These are phyloP conservation scores for Ceratobasidium sp. DNA, from an alignment of 1,284 basidiomycete species.

Conservation along the genomic window DNA sequence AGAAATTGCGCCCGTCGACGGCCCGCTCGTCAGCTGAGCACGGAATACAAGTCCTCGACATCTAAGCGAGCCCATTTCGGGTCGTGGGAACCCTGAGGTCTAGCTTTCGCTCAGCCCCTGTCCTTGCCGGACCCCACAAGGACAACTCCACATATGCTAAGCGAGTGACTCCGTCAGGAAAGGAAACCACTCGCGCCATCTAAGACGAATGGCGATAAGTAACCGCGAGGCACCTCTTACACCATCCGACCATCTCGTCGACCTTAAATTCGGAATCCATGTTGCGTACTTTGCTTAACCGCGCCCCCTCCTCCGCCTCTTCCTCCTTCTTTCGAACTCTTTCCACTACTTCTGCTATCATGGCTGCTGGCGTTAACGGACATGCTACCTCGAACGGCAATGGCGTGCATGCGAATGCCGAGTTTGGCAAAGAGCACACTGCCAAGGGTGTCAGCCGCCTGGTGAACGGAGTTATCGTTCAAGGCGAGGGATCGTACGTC, in stretches of 20 bases:
- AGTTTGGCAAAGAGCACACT: slow-evolving; percentile 56
- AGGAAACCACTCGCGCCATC: slow-evolving; percentile 1
- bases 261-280: neutral
- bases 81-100: slow-evolving; percentile 1
- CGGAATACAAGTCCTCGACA: neutral
- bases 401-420: slow-evolving; percentile 11
- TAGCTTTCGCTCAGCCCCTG: neutral
- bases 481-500: slow-evolving; percentile 80
- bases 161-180: neutral
- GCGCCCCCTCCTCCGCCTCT: neutral
- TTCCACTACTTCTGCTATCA: neutral
- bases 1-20: neutral
- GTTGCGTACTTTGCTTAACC: neutral
- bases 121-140: neutral
- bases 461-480: slow-evolving; percentile 75
- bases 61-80: slow-evolving; percentile 1
- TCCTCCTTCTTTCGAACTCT: neutral
- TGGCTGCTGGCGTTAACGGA: slow-evolving; percentile 14
- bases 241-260: neutral
- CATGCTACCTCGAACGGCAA: neutral
- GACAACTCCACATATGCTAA: slow-evolving; percentile 1
- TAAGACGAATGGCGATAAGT: neutral
- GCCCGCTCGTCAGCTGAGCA: neutral
- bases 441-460: slow-evolving; percentile 72
- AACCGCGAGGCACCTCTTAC: neutral